Evolutionary conservation across 2,329 filamentous ascomycete species (phyloP), one percentile per base, ranked within the genome.

Genomic region (Fusarium sp.): DNA sequence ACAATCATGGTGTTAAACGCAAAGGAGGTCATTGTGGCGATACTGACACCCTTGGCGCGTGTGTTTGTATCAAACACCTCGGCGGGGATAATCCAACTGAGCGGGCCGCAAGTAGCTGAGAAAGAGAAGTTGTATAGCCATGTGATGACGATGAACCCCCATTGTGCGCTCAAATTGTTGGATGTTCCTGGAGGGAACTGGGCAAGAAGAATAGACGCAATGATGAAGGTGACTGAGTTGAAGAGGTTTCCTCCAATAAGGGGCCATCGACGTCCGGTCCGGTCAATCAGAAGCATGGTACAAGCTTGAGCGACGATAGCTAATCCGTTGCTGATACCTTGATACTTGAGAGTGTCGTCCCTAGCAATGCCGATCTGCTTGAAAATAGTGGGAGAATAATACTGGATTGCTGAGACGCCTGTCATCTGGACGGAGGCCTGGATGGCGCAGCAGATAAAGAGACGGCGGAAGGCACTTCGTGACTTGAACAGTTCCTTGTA

Each of bases 111-210:
- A 4, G 91, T 92, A 43, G 88, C 88, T 4, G 88, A 91, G 86
- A 94, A 95, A 59, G 87, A 91, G 84, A 95, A 93, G 82, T 95
- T 95, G 86, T 94, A 95, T 5, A 93, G 80, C 93, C 93, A 95
- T 2, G 93, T 95, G 75, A 89, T 87, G 65, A 65, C 73, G 74
- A 95, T 95, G 82, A 95, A 95, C 4, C 90, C 92, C 91, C 92
- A 94, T 4, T 63, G 61, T 15, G 65, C 61, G 12, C 87, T 86
- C 2, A 91, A 91, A 10, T 85, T 84, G 38, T 82, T 82, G 2
- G 60, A 60, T 9, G 47, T 3, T 12, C 68, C 70, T 1, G 1
- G 92, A 89, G 92, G 92, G 81, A 91, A 95, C 40, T 81, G 71
- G 45, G 86, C 80, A 84, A 81, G 66, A 20, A 90, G 80, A 30